A percentile compares a stretch with the other conserved stretches of the same genome.
Conservation (phyloP, 2,329 filamentous ascomycete genomes). For the Thelonectria discophora region DNA sequence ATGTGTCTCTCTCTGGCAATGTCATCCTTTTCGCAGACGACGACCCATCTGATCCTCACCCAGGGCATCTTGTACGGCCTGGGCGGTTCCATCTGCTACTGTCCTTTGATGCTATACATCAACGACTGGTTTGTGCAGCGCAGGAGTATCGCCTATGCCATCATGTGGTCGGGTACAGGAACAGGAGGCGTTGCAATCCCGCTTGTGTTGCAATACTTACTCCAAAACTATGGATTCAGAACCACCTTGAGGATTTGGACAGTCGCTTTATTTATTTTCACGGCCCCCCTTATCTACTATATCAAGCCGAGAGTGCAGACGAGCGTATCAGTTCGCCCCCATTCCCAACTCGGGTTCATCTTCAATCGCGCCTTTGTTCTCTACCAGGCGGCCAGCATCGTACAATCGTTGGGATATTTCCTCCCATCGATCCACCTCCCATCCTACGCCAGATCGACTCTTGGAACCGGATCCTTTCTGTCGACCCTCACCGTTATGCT, state of each 20-base stretch:
- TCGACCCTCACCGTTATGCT: conserved; percentile 63
- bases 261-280: conserved; percentile 55
- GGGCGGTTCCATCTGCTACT: conserved; percentile 62
- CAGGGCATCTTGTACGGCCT: conserved; percentile 67
- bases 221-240: conserved; percentile 2
- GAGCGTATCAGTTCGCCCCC: conserved; percentile 30
- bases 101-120: conserved; percentile 61
- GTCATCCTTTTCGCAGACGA: conserved; percentile 56
- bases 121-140: conserved; percentile 63
- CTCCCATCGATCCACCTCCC: conserved; percentile 67
- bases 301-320: conserved; percentile 60
- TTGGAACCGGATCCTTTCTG: conserved; percentile 55
- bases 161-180: conserved; percentile 53
- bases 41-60: conserved; percentile 61
- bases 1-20: conserved; percentile 59
- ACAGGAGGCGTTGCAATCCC: conserved; percentile 16
- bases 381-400: conserved; percentile 62
- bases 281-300: conserved; percentile 60
- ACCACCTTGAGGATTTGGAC: conserved; percentile 50
- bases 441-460: conserved; percentile 58
- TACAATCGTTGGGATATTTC: conserved; percentile 67
- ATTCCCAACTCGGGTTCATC: conserved; percentile 57
- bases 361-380: conserved; percentile 60
- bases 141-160: conserved; percentile 60
- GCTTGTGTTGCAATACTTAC: conserved; percentile 4